phyloP scores from a whole-genome alignment of 83 land plant species.

The Picea abies region DNA sequence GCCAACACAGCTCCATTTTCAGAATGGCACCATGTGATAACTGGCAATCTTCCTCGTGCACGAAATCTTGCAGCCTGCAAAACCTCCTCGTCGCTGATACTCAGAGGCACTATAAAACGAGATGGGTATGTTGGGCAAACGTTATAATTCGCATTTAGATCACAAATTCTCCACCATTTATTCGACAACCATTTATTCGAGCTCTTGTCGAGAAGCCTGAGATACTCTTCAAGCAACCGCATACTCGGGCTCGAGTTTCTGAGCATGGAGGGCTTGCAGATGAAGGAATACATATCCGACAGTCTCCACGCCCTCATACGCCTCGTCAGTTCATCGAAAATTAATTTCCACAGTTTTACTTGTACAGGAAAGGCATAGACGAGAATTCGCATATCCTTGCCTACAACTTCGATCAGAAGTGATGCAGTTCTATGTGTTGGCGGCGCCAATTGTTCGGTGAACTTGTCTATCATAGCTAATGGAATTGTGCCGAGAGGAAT shows the following conservation, averaged over 20 bases:
- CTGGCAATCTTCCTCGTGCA: slow-evolving; percentile 83
- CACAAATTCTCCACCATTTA: too few species aligned
- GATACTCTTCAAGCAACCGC: slow-evolving; percentile 78
- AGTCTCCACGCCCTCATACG: slow-evolving; percentile 64
- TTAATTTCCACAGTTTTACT: slow-evolving; percentile 70
- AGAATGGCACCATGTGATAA: slow-evolving; percentile 72
- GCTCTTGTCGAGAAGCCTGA: slow-evolving; percentile 58
- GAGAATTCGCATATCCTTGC: slow-evolving; percentile 92
- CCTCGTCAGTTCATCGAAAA: slow-evolving; percentile 63
- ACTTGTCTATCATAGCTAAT: slow-evolving; percentile 85
- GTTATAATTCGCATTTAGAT: slow-evolving; percentile 29
- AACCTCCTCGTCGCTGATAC: slow-evolving; percentile 87
- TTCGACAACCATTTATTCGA: too few species aligned
- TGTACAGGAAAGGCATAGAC: slow-evolving; percentile 77
- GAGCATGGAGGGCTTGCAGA: slow-evolving; percentile 46
- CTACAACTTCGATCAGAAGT: slow-evolving; percentile 76
- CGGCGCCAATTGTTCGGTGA: slow-evolving; percentile 62
- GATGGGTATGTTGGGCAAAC: slow-evolving; percentile 89
- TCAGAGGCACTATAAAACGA: slow-evolving; percentile 68
- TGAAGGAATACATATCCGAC: slow-evolving; percentile 85
- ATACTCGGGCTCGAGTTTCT: slow-evolving; percentile 49
- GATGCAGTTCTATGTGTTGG: slow-evolving; percentile 25
- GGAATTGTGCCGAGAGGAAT: slow-evolving; percentile 90
- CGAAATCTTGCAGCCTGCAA: slow-evolving; percentile 72
- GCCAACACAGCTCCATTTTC: too few species aligned